A percentile compares a stretch with the other conserved stretches of the same genome.
Evolutionary conservation across 1,284 basidiomycete species (phyloP).

Genomic region (Tilletia walkeri): DNA sequence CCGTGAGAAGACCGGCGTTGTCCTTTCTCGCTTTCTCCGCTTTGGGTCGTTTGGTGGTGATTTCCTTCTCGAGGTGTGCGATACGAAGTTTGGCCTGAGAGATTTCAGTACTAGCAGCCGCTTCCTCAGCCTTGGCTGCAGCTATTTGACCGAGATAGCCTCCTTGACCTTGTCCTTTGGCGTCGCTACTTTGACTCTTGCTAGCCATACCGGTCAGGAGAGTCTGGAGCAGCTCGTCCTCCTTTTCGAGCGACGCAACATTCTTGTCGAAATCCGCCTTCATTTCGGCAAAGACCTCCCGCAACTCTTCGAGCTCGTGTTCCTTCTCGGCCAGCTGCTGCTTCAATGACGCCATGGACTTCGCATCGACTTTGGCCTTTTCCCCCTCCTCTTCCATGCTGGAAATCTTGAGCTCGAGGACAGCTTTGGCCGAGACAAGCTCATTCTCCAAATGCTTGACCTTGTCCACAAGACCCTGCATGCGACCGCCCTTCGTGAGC

Average conservation of each 20-base stretch:
- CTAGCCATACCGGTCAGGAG: constrained; percentile 85
- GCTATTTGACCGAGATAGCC: constrained; percentile 96
- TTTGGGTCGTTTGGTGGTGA: constrained; percentile 72
- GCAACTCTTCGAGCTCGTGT: constrained; percentile 27
- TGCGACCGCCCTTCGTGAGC: constrained; percentile 71
- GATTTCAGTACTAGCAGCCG: constrained; percentile 77
- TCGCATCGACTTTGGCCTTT: constrained; percentile 64
- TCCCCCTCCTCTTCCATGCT: constrained; percentile 78
- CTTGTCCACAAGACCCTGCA: constrained; percentile 74
- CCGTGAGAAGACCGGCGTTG: constrained; percentile 69
- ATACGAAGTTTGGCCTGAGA: constrained; percentile 80
- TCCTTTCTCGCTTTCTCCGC: constrained; percentile 85
- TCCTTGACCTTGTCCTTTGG: constrained; percentile 59
- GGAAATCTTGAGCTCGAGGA: constrained; percentile 77
- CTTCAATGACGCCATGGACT: constrained; percentile 58
- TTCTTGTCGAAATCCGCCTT: constrained; percentile 64
- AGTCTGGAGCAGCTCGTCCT: constrained; percentile 92
- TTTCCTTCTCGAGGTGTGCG: constrained; percentile 74
- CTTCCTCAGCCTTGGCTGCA: constrained; percentile 73
- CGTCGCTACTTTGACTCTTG: constrained; percentile 58
- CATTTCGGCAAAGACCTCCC: constrained; percentile 54
- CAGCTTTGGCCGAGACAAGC: constrained; percentile 81
- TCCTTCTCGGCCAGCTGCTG: constrained; percentile 61
- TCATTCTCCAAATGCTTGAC: constrained; percentile 77
- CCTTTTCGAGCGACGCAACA: constrained; percentile 64